These are phyloP conservation scores for Rubia peregrina DNA, from an alignment of 305 asterid species.

Conservation along the genomic window DNA sequence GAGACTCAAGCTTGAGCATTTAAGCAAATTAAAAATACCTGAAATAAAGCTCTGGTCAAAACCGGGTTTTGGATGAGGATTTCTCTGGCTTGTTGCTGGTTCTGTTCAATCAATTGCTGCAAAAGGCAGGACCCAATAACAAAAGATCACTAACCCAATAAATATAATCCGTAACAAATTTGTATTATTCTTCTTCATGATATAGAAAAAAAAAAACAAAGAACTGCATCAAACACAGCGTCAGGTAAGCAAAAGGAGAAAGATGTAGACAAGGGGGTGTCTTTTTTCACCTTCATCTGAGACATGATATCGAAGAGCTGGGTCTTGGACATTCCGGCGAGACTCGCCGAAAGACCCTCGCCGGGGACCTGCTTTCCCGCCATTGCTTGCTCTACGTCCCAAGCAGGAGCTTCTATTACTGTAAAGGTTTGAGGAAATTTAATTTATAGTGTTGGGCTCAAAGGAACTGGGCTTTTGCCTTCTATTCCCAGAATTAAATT, in stretches of 20 bases:
- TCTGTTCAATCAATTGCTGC: conserved; percentile 77
- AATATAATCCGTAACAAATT: conserved; percentile 5
- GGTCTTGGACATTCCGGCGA: conserved; percentile 80
- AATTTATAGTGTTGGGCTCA: not conserved
- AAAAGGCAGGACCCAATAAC: conserved; percentile 15
- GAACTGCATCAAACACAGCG: not conserved
- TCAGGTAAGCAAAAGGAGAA: not conserved
- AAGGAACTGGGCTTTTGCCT: not conserved
- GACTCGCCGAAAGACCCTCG: conserved; percentile 54
- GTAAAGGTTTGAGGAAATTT: not conserved
- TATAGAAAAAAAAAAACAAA: not conserved
- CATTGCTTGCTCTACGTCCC: conserved; percentile 23
- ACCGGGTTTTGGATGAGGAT: conserved; percentile 81
- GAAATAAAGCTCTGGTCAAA: conserved; percentile 83
- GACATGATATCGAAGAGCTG: conserved; percentile 86
- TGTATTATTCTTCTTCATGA: not conserved
- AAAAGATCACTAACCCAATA: not conserved
- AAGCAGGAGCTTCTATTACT: not conserved
- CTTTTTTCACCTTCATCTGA: conserved; percentile 77
- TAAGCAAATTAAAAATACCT: conserved; percentile 32
- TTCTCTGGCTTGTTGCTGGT: conserved; percentile 83
- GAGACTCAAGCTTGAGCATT: not conserved
- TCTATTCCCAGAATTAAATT: not conserved
- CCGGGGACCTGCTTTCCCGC: conserved; percentile 70
- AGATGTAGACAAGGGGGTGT: conserved; percentile 6